Evolutionary conservation across 495 filamentous ascomycete genomes (phyloP), one percentile per base, ranked within the genome.

Genomic region (Lasiosphaeria ovina): DNA sequence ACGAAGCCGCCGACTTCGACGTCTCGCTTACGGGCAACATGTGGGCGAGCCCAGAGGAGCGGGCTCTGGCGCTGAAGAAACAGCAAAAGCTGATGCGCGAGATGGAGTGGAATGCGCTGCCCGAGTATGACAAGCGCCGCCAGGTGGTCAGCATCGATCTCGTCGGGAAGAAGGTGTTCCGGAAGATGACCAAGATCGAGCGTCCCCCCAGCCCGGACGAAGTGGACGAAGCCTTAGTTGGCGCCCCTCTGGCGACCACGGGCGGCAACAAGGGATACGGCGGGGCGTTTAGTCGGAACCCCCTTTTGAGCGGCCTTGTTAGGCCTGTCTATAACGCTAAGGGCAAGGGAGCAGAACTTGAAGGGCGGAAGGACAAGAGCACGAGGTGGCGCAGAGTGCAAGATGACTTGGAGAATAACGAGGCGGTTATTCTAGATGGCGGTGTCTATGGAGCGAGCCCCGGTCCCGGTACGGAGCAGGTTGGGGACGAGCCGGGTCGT

Each of bases 1-100:
- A 98, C 71, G 93, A 98, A 72, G 93, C 91, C 2, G 88, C 93
- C 0, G 94, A 98, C 66, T 98, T 94, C 62, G 94, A 98, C 55
- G 89, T 86, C 0, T 83, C 88, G 0, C 77, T 77, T 38, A 79
- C 83, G 35, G 81, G 85, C 3, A 93, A 84, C 60, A 85, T 93
- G 69, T 98, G 94, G 94, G 90, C 91, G 52, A 91, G 81, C 12
- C 92, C 94, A 0, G 85, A 88, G 58, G 92, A 98, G 72, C 81
- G 95, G 42, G 94, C 95, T 0, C 76, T 87, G 44, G 91, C 95
- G 65, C 72, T 98, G 59, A 97, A 96, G 74, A 84, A 84, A 62
- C 94, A 98, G 78, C 94, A 98, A 74, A 91, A 90, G 66, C 79
- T 93, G 5, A 69, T 96, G 66, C 74, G 90, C 6, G 90, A 96